A percentile compares a stretch with the other conserved stretches of the same genome.
phyloP scores from a whole-genome alignment of 73 alveolate genomes.

The Paramecium sonneborni region DNA sequence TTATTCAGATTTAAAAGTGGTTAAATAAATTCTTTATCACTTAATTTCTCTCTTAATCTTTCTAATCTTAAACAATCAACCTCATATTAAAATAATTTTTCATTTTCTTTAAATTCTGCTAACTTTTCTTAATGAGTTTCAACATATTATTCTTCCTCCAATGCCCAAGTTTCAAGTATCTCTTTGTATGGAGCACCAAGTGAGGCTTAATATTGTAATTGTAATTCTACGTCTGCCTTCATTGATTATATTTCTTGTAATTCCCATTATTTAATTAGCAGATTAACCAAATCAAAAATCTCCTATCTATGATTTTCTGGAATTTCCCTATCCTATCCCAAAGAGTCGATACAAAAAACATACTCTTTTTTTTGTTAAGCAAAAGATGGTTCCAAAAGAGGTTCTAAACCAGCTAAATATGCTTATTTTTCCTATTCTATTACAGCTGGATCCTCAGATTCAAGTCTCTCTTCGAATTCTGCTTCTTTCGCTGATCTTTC shows the following conservation, averaged over 20 bases:
- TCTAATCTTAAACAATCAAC: constrained; percentile 48
- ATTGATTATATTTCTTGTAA: constrained; percentile 73
- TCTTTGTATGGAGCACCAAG: constrained; percentile 79
- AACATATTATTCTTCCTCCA: constrained; percentile 73
- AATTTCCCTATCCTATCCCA: constrained; percentile 91
- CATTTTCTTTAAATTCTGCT: constrained; percentile 61
- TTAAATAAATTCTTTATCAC: constrained; percentile 30
- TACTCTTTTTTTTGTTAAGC: constrained; percentile 72
- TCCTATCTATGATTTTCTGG: constrained; percentile 79
- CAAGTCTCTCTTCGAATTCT: constrained; percentile 69
- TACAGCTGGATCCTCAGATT: constrained; percentile 83
- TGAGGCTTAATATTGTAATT: constrained; percentile 67
- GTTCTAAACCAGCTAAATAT: constrained; percentile 73
- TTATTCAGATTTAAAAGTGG: constrained; percentile 61
- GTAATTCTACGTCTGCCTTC: constrained; percentile 76
- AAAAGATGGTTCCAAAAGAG: constrained; percentile 78
- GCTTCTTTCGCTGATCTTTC: constrained; percentile 74
- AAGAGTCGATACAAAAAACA: constrained; percentile 88
- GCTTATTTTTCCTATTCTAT: constrained; percentile 81
- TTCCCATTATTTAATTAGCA: constrained; percentile 82
- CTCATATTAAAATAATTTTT: constrained; percentile 55
- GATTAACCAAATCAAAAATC: constrained; percentile 75
- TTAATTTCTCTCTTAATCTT: constrained; percentile 11
- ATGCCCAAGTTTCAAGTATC: constrained; percentile 71
- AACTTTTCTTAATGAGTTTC: constrained; percentile 51